These are phyloP conservation scores for Chrysanthemum seticuspe DNA, from an alignment of 129 eudicot species.

Conservation along the genomic window DNA sequence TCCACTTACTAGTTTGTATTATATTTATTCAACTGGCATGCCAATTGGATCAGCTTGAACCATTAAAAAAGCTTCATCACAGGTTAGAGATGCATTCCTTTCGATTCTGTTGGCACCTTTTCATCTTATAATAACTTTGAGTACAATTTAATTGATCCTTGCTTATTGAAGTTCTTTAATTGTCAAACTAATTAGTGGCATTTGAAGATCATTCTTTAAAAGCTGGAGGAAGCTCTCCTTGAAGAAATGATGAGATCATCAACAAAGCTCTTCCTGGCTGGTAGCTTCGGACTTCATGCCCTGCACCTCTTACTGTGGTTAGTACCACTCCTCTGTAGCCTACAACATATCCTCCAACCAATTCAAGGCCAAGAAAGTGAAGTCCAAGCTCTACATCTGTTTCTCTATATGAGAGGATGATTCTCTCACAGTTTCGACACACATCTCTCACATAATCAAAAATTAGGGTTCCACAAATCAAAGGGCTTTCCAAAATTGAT, in stretches of 20 bases:
- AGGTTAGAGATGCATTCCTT: slow-evolving; percentile 8
- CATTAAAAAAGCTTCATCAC: slow-evolving; percentile 1
- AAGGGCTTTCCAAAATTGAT: too few species aligned
- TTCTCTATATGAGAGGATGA: too few species aligned
- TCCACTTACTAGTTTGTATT: too few species aligned
- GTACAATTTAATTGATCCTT: slow-evolving; percentile 2
- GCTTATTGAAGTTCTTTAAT: slow-evolving; percentile 8
- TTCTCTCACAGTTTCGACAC: too few species aligned
- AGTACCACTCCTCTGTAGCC: slow-evolving; percentile 48
- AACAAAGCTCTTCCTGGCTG: slow-evolving; percentile 52
- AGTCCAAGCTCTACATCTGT: too few species aligned
- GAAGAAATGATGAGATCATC: slow-evolving; percentile 56
- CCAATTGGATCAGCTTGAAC: slow-evolving; percentile 5
- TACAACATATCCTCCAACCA: slow-evolving; percentile 71
- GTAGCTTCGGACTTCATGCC: slow-evolving; percentile 57
- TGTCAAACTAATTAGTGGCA: neutral
- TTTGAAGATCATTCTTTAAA: slow-evolving; percentile 15
- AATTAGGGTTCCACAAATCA: too few species aligned
- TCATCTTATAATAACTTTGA: slow-evolving; percentile 13
- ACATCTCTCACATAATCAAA: too few species aligned
- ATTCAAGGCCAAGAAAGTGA: too few species aligned
- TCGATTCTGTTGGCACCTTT: slow-evolving; percentile 11
- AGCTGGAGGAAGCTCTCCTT: slow-evolving; percentile 48
- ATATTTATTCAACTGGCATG: too few species aligned
- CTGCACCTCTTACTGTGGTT: slow-evolving; percentile 60